A percentile compares a stretch with the other conserved stretches of the same genome.
Conservation (phyloP, 441 rosid species). For the Arabidopsis hybrid region DNA sequence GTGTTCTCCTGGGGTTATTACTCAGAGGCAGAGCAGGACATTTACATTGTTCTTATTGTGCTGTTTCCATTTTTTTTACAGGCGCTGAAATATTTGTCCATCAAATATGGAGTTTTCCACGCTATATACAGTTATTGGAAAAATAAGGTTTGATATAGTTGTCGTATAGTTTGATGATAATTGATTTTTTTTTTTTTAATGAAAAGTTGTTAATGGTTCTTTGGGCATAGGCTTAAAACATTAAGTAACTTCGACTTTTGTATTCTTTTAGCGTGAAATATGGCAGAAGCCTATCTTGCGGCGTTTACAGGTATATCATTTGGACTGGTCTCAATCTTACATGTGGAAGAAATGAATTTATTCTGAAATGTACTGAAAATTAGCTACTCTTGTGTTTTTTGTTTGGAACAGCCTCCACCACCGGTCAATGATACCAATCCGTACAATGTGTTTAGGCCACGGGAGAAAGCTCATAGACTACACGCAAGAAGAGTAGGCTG, state of each 20-base stretch:
- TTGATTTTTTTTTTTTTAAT: neutral
- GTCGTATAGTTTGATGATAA: conserved; percentile 6
- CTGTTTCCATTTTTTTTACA: conserved; percentile 41
- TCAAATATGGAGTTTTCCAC: conserved; percentile 68
- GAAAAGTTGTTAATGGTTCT: conserved; percentile 11
- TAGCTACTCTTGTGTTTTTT: neutral
- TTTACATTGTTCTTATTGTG: conserved; percentile 23
- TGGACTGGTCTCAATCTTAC: conserved; percentile 18
- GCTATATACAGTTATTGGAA: conserved; percentile 86
- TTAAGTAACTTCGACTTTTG: conserved; percentile 5
- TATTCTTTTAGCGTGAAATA: conserved; percentile 71
- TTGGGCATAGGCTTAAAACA: neutral
- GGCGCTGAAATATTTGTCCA: conserved; percentile 77
- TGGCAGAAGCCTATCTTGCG: conserved; percentile 98
- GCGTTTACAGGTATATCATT: conserved; percentile 78
- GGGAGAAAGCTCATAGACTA: conserved; percentile 95
- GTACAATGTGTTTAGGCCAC: conserved; percentile 90
- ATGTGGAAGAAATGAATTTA: neutral
- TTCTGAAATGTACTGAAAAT: neutral
- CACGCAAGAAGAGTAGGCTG: conserved; percentile 86
- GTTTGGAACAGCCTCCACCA: conserved; percentile 85
- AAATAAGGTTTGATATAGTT: conserved; percentile 65
- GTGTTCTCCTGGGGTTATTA: neutral
- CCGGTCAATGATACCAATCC: conserved; percentile 96
- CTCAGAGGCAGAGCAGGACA: neutral